Evolutionary conservation across 108 stramenopile species (phyloP), one percentile per base, ranked within the genome.

Genomic region (Fragilaria radians): DNA sequence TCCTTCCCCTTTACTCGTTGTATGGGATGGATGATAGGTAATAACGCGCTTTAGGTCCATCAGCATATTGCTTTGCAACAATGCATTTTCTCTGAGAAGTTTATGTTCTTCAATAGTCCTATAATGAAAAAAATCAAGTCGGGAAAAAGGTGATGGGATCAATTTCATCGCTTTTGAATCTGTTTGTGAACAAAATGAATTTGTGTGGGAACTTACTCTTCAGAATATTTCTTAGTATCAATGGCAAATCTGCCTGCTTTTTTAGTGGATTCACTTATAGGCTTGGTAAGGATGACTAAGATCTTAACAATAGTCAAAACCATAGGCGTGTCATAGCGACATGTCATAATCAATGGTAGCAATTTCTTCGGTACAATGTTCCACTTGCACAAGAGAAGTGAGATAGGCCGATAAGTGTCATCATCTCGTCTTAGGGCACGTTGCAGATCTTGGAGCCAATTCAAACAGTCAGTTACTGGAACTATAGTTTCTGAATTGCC

Each of bases 361-460:
- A 94, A 52, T 64, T 94, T 94, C 45, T 88, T 76, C 26, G 67
- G 68, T 9, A 91, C 85, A 21, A 94, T 81, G 51, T 81, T 88
- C 89, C 87, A 90, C 53, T 85, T 71, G 0, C 85, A 84, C 57
- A 94, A 57, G 47, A 88, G 54, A 31, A 89, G 62, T 11, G 79
- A 78, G 46, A 94, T 84, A 42, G 89, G 88, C 25, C 93, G 83
- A 42, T 74, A 84, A 14, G 59, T 30, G 46, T 94, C 93, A 31
- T 89, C 81, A 70, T 90, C 88, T 2, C 89, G 83, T 34, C 89
- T 79, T 33, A 94, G 56, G 18, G 86, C 86, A 14, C 89, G 85
- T 54, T 94, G 93, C 48, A 94, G 58, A 74, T 94, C 88, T 53
- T 93, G 88, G 22, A 89, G 68, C 91, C 87, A 89, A 57, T 87